phyloP scores from a whole-genome alignment of 352 stramenopile species.

The Globisporangium megalacanthum region DNA sequence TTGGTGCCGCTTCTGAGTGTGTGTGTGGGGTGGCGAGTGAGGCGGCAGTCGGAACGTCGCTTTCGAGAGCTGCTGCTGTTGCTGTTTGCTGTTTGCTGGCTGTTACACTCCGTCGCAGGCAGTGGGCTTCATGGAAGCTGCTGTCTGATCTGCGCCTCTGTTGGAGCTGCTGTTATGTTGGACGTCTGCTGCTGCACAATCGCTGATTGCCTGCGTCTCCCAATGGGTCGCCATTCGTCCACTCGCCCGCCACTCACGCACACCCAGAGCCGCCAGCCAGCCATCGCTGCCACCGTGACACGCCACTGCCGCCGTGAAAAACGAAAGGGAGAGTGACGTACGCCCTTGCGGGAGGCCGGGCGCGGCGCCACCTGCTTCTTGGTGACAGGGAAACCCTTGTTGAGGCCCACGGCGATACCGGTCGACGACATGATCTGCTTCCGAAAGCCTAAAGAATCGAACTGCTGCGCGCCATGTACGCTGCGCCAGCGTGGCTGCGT shows the following conservation, averaged over 20 bases:
- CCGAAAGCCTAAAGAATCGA: conserved; percentile 87
- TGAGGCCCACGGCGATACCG: conserved; percentile 89
- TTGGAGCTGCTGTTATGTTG: neutral
- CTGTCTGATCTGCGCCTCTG: neutral
- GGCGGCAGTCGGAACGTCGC: neutral
- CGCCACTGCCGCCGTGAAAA: neutral
- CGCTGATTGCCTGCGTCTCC: neutral
- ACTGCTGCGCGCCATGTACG: conserved; percentile 32
- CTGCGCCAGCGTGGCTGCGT: conserved; percentile 1
- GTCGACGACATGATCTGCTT: conserved; percentile 88
- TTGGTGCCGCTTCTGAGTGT: neutral
- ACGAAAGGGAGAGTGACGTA: conserved; percentile 46
- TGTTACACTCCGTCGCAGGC: neutral
- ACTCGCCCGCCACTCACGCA: neutral
- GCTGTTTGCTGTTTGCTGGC: neutral
- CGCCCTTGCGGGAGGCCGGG: conserved; percentile 85
- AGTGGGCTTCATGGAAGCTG: neutral
- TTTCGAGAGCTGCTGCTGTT: neutral
- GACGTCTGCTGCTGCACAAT: neutral
- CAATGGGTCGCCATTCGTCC: no score
- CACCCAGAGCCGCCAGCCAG: neutral
- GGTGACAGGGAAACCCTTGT: conserved; percentile 91
- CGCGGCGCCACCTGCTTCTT: conserved; percentile 88
- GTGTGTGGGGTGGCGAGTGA: neutral
- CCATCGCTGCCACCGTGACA: neutral